A percentile compares a stretch with the other conserved stretches of the same genome.
These are phyloP conservation scores for Yamadazyma insecticola DNA, from an alignment of 805 yeast species.

Conservation along the genomic window DNA sequence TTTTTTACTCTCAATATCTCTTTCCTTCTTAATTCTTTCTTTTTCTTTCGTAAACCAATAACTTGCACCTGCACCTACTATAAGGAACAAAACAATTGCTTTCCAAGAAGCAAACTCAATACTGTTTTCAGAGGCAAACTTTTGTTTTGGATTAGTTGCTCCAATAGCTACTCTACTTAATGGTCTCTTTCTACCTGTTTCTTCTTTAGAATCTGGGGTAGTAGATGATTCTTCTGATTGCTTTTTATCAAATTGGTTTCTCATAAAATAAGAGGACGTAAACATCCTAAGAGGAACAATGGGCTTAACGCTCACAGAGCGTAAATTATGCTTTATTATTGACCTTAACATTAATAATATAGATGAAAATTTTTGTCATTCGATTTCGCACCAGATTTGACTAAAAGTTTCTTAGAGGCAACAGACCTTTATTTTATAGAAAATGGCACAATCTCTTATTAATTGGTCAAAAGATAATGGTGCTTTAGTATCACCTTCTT, in stretches of 20 bases:
- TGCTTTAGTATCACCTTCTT: constrained; percentile 17
- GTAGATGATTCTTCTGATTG: not conserved
- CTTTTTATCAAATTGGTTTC: too few relatives aligned
- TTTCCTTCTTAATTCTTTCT: constrained; percentile 65
- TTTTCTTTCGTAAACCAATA: constrained; percentile 73
- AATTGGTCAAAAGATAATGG: constrained; percentile 31
- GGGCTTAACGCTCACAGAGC: too few relatives aligned
- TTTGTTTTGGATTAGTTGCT: constrained; percentile 35
- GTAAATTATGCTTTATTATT: too few relatives aligned
- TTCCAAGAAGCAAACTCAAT: constrained; percentile 84
- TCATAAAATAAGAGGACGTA: too few relatives aligned
- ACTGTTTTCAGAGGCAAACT: constrained; percentile 35
- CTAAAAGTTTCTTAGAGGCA: too few relatives aligned
- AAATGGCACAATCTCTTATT: too few relatives aligned
- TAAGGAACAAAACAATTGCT: constrained; percentile 62
- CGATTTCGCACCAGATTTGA: too few relatives aligned
- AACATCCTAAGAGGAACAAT: too few relatives aligned
- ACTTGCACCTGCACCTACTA: constrained; percentile 68
- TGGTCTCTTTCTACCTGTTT: constrained; percentile 46
- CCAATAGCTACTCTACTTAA: constrained; percentile 80
- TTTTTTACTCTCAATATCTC: constrained; percentile 78
- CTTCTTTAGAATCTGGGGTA: not conserved
- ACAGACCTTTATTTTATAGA: too few relatives aligned
- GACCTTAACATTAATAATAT: too few relatives aligned
- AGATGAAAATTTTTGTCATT: too few relatives aligned